Evolutionary conservation across 2,329 filamentous ascomycete genomes (phyloP).

Genomic region (Penicillium sp.): DNA sequence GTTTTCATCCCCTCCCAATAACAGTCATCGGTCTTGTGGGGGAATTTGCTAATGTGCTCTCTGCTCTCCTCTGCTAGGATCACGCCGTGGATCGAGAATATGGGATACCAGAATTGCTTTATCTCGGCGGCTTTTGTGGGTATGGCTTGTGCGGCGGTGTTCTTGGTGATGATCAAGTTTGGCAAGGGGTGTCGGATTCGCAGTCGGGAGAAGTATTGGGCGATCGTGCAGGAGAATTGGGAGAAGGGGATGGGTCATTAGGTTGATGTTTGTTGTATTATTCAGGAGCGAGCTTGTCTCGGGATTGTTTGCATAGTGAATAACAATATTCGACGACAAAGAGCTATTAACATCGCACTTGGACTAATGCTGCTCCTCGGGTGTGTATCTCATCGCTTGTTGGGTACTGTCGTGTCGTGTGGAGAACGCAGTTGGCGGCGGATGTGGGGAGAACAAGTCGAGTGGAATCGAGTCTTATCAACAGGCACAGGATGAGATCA

Average conservation of each 20-base stretch:
- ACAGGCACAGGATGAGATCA: no score
- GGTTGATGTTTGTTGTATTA: background rate
- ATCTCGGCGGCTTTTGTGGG: conserved; percentile 44
- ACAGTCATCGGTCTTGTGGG: background rate
- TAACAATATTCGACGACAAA: no score
- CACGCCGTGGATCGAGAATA: conserved; percentile 48
- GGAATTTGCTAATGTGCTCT: background rate
- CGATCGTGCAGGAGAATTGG: conserved; percentile 36
- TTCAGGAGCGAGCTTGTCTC: background rate
- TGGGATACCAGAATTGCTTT: conserved; percentile 51
- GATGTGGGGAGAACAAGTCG: no score
- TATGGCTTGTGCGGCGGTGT: conserved; percentile 38
- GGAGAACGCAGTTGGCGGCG: no score
- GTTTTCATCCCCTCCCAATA: background rate
- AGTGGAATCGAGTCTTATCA: no score
- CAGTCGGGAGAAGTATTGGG: conserved; percentile 42
- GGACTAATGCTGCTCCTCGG: background rate
- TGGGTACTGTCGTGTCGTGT: background rate
- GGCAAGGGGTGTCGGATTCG: conserved; percentile 39
- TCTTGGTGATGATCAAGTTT: conserved; percentile 43
- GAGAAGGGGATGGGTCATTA: conserved; percentile 37
- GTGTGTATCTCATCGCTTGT: background rate
- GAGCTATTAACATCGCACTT: background rate
- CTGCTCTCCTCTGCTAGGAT: conserved; percentile 31
- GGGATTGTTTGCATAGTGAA: background rate